Base-by-base conservation (phyloP, 345 rosid species). In the Eucalyptus curtisii region DNA sequence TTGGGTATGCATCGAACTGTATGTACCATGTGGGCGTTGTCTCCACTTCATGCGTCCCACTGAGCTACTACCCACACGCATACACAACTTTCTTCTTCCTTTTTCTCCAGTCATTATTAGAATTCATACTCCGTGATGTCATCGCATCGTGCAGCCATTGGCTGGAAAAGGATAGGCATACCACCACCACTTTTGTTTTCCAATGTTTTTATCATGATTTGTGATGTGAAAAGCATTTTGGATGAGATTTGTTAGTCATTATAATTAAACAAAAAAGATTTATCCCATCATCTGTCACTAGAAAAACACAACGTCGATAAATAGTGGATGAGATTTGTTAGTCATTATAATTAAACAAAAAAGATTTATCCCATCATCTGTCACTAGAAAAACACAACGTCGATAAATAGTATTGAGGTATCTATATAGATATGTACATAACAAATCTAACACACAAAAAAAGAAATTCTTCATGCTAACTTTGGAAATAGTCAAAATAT, bases 31-130 rank as follows among this genome's bases (percentile, higher is more conserved):
- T 89, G 89, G 55, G 91, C 91, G 91, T 64, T 92, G 94, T 92
- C 94, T 90, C 96, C 95, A 94, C 95, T 92, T 92, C 86, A 91
- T 45, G 52, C 48, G 82, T 87, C 92, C 92, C 95, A 93, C 93
- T 92, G 88, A 89, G 89, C 86, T 88, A 86, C 89, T 55, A 88
- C 89, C 66, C 80, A 64, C 88, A 45, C 55, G 25, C 31, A 87
- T 5, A 64, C 68, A 59, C 64, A 90, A 90, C 49, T 52, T 86
- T 52, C 55, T 88, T 24, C 31, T 66, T 68, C 85, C 79, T 55
- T 49, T 82, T 30, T 86, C 81, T 86, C 57, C 24, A 71, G 61
- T 88, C 90, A 87, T 88, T 90, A 76, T 76, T 76, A 11, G 47
- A 40, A 6, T 37, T 76, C 22, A 37, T 40, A 37, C 10, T 76